These are phyloP conservation scores for Boletellus sp. DNA, from an alignment of 768 basidiomycete species.

Conservation along the genomic window DNA sequence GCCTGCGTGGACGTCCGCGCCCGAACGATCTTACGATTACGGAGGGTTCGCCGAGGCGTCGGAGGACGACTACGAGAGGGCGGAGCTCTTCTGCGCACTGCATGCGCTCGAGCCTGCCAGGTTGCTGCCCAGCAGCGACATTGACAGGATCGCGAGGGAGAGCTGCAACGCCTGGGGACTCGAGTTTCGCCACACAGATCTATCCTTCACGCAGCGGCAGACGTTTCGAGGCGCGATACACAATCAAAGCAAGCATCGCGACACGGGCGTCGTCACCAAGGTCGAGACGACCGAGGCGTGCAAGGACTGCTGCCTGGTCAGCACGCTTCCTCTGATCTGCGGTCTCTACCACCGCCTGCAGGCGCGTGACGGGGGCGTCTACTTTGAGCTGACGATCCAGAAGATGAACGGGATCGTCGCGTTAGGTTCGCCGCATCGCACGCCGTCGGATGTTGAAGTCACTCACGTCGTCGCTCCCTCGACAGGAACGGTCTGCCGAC, in stretches of 20 bases:
- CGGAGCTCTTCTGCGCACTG: slow-evolving; percentile 46
- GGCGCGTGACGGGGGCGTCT: slow-evolving; percentile 46
- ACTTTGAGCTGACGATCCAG: slow-evolving; percentile 58
- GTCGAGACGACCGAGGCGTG: slow-evolving; percentile 44
- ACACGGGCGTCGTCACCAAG: slow-evolving; percentile 28
- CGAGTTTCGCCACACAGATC: slow-evolving; percentile 32
- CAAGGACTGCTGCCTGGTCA: slow-evolving; percentile 51
- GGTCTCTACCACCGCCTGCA: slow-evolving; percentile 56
- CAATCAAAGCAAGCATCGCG: slow-evolving; percentile 31
- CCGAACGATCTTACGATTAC: slow-evolving; percentile 44
- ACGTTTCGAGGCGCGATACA: slow-evolving; percentile 44
- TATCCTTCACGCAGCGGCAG: background rate
- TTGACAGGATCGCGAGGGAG: slow-evolving; percentile 47
- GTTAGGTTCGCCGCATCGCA: slow-evolving; percentile 36
- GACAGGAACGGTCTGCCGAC: slow-evolving; percentile 58
- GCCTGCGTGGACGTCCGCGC: slow-evolving; percentile 59
- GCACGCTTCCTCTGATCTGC: slow-evolving; percentile 56
- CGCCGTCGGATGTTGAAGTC: background rate
- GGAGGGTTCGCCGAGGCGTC: slow-evolving; percentile 57
- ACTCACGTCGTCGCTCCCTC: background rate
- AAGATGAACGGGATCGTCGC: slow-evolving; percentile 58
- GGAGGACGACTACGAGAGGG: slow-evolving; percentile 50
- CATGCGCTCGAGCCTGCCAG: slow-evolving; percentile 40
- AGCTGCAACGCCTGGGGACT: slow-evolving; percentile 56
- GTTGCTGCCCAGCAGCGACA: slow-evolving; percentile 47